Evolutionary conservation across 2,329 filamentous ascomycete genomes (phyloP).

Genomic region (Diaporthe nobilis): DNA sequence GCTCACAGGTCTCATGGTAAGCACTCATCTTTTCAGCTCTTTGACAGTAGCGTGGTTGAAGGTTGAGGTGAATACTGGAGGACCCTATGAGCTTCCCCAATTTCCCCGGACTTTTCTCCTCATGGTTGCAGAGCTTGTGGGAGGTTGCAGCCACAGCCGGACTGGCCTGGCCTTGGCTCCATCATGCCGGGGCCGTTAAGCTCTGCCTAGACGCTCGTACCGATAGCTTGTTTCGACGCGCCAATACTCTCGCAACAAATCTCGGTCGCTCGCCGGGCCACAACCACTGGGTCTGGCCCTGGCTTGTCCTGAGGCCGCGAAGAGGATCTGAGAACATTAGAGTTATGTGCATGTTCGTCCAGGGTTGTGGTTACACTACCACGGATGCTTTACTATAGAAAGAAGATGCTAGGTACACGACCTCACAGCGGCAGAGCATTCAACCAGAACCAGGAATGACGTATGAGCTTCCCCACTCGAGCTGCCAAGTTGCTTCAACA

Average conservation of each 20-base stretch:
- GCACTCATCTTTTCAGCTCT: background rate
- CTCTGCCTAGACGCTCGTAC: constrained; percentile 11
- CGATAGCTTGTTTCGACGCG: constrained; percentile 24
- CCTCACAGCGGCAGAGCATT: background rate
- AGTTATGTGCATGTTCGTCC: background rate
- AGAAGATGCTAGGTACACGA: background rate
- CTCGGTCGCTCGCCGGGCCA: constrained; percentile 14
- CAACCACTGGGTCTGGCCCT: background rate
- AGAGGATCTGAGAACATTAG: background rate
- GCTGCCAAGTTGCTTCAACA: constrained; percentile 9
- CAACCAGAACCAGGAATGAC: background rate
- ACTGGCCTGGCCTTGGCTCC: constrained; percentile 7
- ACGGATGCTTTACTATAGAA: background rate
- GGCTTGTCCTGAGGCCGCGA: background rate
- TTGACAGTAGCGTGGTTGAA: background rate
- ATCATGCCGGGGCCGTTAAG: background rate
- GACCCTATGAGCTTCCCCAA: constrained; percentile 1
- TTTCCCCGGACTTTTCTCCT: constrained; percentile 23
- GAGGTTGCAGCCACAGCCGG: constrained; percentile 18
- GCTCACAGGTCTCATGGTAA: background rate
- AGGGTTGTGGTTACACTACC: background rate
- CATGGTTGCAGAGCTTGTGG: constrained; percentile 16
- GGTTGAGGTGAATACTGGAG: background rate
- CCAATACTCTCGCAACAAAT: constrained; percentile 29
- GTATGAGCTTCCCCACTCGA: background rate